Conservation (phyloP, 495 filamentous ascomycete species). For the Bacidia gigantensis region DNA sequence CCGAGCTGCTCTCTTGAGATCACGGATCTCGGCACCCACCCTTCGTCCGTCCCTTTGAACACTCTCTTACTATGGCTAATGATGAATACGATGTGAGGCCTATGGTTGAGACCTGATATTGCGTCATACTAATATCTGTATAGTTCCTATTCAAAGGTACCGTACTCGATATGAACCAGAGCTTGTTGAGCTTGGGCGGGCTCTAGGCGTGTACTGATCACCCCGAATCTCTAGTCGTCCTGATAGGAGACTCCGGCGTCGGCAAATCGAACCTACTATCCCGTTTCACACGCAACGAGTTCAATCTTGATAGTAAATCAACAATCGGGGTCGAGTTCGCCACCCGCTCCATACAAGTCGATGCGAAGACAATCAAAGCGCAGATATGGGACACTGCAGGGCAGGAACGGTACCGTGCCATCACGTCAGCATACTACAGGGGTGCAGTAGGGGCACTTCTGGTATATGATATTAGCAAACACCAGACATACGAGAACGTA, state of each 20-base stretch:
- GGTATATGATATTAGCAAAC: constrained; percentile 99
- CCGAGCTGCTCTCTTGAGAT: too few relatives aligned
- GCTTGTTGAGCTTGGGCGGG: background rate
- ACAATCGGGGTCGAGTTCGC: constrained; percentile 99
- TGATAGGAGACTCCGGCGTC: constrained; percentile 97
- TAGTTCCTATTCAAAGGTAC: constrained; percentile 93
- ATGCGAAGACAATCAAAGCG: constrained; percentile 99
- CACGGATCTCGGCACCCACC: background rate
- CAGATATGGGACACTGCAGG: constrained; percentile 99
- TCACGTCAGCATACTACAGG: constrained; percentile 97
- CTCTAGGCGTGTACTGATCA: constrained; percentile 5
- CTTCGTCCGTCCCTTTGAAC: background rate
- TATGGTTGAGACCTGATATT: constrained; percentile 3
- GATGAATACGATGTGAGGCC: constrained; percentile 97
- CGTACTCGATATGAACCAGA: background rate
- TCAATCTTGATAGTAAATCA: constrained; percentile 99
- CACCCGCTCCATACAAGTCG: constrained; percentile 96
- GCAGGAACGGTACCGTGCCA: constrained; percentile 97
- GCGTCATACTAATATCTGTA: constrained; percentile 15
- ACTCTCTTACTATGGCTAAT: constrained; percentile 71
- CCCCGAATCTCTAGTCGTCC: constrained; percentile 53
- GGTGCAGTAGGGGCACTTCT: constrained; percentile 94
- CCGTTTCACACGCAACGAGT: constrained; percentile 99
- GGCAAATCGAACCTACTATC: constrained; percentile 99
- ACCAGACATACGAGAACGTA: constrained; percentile 98